Evolutionary conservation across 2,329 filamentous ascomycete species (phyloP), one percentile per base, ranked within the genome.

Genomic region (Neoscytalidium dimidiatum): DNA sequence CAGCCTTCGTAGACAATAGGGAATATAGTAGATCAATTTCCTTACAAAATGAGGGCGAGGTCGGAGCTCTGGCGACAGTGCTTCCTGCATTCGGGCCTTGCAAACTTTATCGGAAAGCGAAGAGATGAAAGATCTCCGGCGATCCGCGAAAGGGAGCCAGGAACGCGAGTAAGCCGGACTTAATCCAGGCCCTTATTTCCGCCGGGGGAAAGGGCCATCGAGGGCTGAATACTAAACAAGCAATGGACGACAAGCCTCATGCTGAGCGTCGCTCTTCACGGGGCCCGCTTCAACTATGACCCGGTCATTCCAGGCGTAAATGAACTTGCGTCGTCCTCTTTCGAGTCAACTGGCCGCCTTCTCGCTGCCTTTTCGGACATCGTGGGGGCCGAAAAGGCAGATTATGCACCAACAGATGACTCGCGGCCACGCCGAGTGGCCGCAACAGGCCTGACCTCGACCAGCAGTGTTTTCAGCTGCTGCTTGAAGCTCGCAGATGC

Each of bases 21-120:
- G 38, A 58, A 23, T n/a, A 29, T 52, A 58, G 35, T 6, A 41
- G 53, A 43, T 31, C 38, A 58, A 58, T 44, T 58, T 58, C 53
- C 23, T 9, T 23, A n/a, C 13, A n/a, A 5, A 11, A 44, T 21
- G 14, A 31, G 23, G 17, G 29, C 53, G 38, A 44, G 23, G 38
- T 43, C 35, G 35, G 35, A 28, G 21, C 38, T 31, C 17, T 8
- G 23, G 28, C 49, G 33, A 58, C 23, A 43, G 38, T 19, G 26
- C 14, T 31, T 21, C 38, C 53, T 58, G 38, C 26, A 58, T 44
- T 58, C 53, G 53, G 53, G 35, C 53, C 38, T 58, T 21, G 35
- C 17, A 44, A 58, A 58, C 23, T 28, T 44, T 58, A 58, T 58
- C 38, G 53, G 8, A 7, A 8, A 19, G 21, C 53, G 17, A 58